Conservation (phyloP, 169 alveolate species). For the Perkinsus marinus region DNA sequence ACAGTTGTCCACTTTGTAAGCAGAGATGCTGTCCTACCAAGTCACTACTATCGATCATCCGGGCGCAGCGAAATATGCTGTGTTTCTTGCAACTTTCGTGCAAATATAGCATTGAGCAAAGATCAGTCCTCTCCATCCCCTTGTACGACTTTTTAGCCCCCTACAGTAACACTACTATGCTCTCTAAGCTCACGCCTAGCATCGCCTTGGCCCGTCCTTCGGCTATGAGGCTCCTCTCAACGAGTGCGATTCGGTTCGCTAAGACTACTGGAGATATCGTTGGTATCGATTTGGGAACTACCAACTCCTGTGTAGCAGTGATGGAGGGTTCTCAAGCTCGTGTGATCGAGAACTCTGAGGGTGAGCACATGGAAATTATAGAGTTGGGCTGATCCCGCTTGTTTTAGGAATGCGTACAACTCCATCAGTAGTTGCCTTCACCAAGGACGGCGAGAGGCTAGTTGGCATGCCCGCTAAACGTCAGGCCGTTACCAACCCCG, state of each 20-base stretch:
- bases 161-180: background rate
- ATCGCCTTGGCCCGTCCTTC: background rate
- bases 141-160: background rate
- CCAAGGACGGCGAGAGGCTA: conserved; percentile 86
- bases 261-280: conserved; percentile 62
- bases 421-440: conserved; percentile 95
- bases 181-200: background rate
- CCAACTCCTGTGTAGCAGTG: conserved; percentile 96
- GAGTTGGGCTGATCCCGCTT: background rate
- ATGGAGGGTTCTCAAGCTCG: conserved; percentile 93
- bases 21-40: too few relatives aligned
- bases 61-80: background rate
- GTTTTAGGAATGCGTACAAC: conserved; percentile 81
- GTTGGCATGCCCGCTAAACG: conserved; percentile 92
- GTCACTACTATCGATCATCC: background rate
- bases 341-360: conserved; percentile 87
- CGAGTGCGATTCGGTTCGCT: background rate
- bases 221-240: background rate
- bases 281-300: conserved; percentile 99
- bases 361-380: background rate
- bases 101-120: background rate
- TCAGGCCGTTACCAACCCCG: conserved; percentile 92
- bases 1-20: too few relatives aligned
- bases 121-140: background rate
- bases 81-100: background rate